Evolutionary conservation across 306 rosid genomes (phyloP), one percentile per base, ranked within the genome.

Genomic region (Myrica gale): DNA sequence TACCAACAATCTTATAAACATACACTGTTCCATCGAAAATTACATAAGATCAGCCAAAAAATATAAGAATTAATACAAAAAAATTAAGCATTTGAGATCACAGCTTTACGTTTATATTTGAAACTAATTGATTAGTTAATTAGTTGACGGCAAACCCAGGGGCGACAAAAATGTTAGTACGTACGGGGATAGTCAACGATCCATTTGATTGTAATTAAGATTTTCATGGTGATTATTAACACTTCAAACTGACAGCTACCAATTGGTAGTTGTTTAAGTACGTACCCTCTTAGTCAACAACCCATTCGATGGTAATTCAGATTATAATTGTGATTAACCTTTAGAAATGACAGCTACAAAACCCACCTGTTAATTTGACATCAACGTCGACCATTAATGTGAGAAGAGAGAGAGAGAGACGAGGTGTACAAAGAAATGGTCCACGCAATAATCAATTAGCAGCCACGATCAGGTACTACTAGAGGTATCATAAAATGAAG

Each of bases 101-200:
- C 37, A 32, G 37, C 37, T 32, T 32, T 32, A 0, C 0, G 37
- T 32, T 32, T 32, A 2, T 32, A 32, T 32, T 32, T 2, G 37
- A 32, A 32, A 32, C 37, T 32, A 32, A 32, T 2, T 26, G 1
- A 26, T 26, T 26, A 26, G 32, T 26, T 26, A 32, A 32, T 5
- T 70, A 70, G 55, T 75, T 76, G 89, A 80, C 61, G 73, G 81
- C 51, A 76, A 85, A 63, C 82, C 74, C 45, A 67, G 70, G 74
- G 68, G 79, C 55, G 74, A 77, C 82, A 84, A 20, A 19, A 13
- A 32, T 48, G 71, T 78, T 32, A 67, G 76, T 61, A 65, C 77
- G 79, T 61, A 75, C 53, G 51, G 48, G 45, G 42, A 58, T 52
- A 53, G 81, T 85, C 87, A 78, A 85, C 61, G 0, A 48, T 58